Evolutionary conservation across 768 basidiomycete genomes (phyloP).

Genomic region (Suillus variegatus): DNA sequence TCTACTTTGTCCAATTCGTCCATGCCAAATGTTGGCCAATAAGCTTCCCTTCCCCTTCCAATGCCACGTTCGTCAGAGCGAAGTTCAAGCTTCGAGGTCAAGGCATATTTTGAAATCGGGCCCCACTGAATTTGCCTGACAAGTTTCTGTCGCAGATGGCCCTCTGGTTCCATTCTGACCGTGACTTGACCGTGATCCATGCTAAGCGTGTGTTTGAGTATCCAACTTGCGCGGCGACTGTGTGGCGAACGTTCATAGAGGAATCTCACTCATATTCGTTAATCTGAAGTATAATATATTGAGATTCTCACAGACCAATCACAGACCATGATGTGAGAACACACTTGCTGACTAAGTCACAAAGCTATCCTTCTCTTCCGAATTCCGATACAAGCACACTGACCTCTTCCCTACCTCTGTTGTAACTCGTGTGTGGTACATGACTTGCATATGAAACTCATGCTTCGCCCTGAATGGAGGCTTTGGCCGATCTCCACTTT

Average conservation of each 20-base stretch:
- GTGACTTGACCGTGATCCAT: conserved; percentile 48
- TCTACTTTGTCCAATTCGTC: conserved; percentile 77
- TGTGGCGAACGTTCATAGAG: conserved; percentile 33
- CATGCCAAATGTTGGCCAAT: conserved; percentile 86
- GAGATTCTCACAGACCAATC: too few species aligned
- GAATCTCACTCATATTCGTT: background rate
- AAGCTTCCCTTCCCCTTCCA: conserved; percentile 93
- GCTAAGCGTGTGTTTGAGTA: background rate
- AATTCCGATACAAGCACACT: background rate
- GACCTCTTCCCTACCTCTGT: background rate
- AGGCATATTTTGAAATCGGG: conserved; percentile 20
- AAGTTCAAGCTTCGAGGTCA: conserved; percentile 89
- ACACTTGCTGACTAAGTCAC: background rate
- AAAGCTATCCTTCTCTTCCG: background rate
- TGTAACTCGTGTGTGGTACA: conserved; percentile 23
- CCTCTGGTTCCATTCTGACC: conserved; percentile 83
- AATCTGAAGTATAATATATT: too few species aligned
- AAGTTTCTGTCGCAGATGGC: conserved; percentile 38
- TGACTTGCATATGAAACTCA: conserved; percentile 67
- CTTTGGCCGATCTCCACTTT: conserved; percentile 83
- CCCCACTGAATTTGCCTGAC: background rate
- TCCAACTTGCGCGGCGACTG: conserved; percentile 25
- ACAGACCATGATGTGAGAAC: background rate
- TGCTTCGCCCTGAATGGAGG: conserved; percentile 80
- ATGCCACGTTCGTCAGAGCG: conserved; percentile 78